Evolutionary conservation across 83 land plant genomes (phyloP).

Genomic region (Picea abies): DNA sequence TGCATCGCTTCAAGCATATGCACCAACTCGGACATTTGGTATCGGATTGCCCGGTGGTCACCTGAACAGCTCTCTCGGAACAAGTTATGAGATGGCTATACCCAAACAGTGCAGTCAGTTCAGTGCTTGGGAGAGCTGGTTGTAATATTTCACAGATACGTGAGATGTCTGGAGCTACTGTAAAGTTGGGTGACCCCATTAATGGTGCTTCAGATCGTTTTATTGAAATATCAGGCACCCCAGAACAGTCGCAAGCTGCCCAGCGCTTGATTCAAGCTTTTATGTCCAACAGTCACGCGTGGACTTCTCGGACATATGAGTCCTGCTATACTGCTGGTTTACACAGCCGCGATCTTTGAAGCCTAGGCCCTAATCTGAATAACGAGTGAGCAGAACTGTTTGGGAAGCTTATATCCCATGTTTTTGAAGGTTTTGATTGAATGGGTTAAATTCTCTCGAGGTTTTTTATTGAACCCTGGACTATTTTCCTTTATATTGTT

Average conservation of each 20-base stretch:
- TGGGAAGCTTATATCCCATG: background rate
- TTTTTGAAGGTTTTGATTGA: background rate
- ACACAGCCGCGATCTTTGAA: background rate
- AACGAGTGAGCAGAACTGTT: background rate
- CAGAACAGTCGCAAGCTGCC: conserved; percentile 33
- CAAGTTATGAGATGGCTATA: conserved; percentile 45
- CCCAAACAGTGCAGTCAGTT: conserved; percentile 57
- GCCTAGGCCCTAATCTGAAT: background rate
- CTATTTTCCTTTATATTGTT: no score
- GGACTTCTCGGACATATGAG: background rate
- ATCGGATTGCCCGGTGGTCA: conserved; percentile 14
- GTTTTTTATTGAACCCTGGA: no score
- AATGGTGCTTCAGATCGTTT: conserved; percentile 31
- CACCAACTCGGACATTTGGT: background rate
- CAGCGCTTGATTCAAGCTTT: conserved; percentile 20
- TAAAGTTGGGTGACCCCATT: conserved; percentile 25
- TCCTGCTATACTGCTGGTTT: background rate
- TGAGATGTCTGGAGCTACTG: conserved; percentile 35
- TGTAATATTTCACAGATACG: conserved; percentile 47
- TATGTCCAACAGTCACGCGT: background rate
- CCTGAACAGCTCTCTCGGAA: background rate
- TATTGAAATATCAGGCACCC: conserved; percentile 3
- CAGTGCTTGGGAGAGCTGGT: conserved; percentile 73
- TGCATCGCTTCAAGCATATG: background rate
- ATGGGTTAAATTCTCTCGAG: background rate